Conservation (phyloP, 83 land plant genomes). For the Picea mariana region DNA sequence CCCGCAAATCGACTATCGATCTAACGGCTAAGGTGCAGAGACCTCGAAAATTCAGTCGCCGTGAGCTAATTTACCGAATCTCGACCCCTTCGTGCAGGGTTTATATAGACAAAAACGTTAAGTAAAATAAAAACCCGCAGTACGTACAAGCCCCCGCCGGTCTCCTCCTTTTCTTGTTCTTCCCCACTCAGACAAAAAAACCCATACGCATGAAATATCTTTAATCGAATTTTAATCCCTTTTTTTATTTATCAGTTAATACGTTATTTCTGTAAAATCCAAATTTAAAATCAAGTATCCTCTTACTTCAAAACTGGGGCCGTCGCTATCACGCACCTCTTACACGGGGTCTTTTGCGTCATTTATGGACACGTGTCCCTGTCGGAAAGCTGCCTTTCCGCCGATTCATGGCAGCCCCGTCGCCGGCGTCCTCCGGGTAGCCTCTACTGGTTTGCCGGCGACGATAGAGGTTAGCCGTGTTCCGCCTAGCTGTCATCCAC, state of each 20-base stretch:
- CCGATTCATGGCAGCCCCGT: not conserved
- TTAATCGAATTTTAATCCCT: not conserved
- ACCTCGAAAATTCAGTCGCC: not conserved
- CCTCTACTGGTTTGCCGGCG: not conserved
- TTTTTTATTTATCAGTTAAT: not conserved
- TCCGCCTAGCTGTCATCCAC: too few species aligned
- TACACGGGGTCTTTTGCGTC: not conserved
- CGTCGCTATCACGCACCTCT: not conserved
- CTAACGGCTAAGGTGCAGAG: not conserved
- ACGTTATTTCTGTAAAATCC: not conserved
- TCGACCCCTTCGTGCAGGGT: not conserved
- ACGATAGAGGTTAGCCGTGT: not conserved
- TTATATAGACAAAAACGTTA: not conserved
- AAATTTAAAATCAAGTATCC: not conserved
- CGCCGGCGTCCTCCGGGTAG: not conserved
- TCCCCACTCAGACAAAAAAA: not conserved
- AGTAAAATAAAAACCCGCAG: not conserved
- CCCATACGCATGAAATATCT: too few species aligned
- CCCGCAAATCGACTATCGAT: not conserved
- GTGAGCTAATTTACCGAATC: conserved; percentile 1
- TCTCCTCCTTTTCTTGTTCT: not conserved
- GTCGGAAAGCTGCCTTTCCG: not conserved
- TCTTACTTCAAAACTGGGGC: not conserved
- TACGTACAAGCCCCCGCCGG: not conserved
- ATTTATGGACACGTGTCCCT: not conserved